These are phyloP conservation scores for Ascoidea rubescens DNA, from an alignment of 805 yeast genomes.

Conservation along the genomic window DNA sequence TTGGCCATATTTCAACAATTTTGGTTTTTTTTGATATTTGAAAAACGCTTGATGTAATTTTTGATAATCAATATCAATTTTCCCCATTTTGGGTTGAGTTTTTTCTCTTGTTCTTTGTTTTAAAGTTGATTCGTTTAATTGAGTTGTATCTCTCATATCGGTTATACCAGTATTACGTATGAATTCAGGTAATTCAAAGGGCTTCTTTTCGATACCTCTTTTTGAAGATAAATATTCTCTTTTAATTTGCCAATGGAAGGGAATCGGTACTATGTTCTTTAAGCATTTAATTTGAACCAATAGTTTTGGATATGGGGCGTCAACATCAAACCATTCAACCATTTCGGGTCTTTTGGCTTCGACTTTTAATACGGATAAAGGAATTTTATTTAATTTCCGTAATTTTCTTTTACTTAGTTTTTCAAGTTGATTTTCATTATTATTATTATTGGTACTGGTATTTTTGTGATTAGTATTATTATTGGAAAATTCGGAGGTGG, in stretches of 20 bases:
- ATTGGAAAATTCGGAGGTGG: too few relatives aligned
- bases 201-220: conserved; percentile 51
- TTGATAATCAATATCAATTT: conserved; percentile 73
- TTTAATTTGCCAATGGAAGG: conserved; percentile 73
- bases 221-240: conserved; percentile 58
- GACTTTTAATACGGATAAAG: conserved; percentile 57
- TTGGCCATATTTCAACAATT: conserved; percentile 57
- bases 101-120: conserved; percentile 68
- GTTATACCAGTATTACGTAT: conserved; percentile 75
- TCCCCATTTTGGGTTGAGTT: conserved; percentile 82
- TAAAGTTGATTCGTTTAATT: conserved; percentile 34
- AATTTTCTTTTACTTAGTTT: conserved; percentile 13
- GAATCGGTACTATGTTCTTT: conserved; percentile 63
- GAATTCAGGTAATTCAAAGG: conserved; percentile 66
- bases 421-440: conserved; percentile 13
- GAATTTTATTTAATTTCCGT: conserved; percentile 30
- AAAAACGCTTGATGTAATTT: conserved; percentile 79
- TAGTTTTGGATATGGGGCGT: conserved; percentile 66
- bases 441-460: too few relatives aligned
- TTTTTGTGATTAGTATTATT: too few relatives aligned
- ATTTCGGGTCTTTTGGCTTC: conserved; percentile 48
- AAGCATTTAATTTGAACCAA: conserved; percentile 48
- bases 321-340: conserved; percentile 80
- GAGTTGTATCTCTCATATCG: conserved; percentile 61
- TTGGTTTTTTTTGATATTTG: conserved; percentile 65